Conservation (phyloP, 306 rosid genomes). For the Medicago ruthenica region DNA sequence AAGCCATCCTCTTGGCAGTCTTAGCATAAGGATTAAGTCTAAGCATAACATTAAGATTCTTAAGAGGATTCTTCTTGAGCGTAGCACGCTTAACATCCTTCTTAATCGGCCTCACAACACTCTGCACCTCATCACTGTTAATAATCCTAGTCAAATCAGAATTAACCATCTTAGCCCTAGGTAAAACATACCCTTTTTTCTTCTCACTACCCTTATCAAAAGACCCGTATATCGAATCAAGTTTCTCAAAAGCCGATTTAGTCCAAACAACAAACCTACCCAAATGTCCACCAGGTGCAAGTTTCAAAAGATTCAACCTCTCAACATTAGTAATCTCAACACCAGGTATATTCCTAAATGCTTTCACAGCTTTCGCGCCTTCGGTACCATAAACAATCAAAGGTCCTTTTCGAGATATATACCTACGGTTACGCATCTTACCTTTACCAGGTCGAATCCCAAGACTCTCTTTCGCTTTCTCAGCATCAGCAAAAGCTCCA, state of each 20-base stretch:
- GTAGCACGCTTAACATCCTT: slow-evolving; percentile 14
- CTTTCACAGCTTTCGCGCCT: not conserved
- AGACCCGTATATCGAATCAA: slow-evolving; percentile 9
- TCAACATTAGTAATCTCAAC: slow-evolving; percentile 11
- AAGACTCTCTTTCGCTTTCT: slow-evolving; percentile 75
- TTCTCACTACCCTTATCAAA: slow-evolving; percentile 23
- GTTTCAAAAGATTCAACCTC: slow-evolving; percentile 6
- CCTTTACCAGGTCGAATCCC: slow-evolving; percentile 23
- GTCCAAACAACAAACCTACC: slow-evolving; percentile 28
- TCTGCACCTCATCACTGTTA: slow-evolving; percentile 17
- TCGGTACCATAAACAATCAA: slow-evolving; percentile 11
- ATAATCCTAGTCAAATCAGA: slow-evolving; percentile 27
- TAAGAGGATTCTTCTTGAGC: slow-evolving; percentile 26
- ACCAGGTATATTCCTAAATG: slow-evolving; percentile 15
- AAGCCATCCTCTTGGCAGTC: slow-evolving; percentile 24
- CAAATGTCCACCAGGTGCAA: slow-evolving; percentile 22
- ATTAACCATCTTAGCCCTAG: slow-evolving; percentile 14
- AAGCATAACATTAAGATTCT: slow-evolving; percentile 28
- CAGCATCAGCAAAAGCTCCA: slow-evolving; percentile 72
- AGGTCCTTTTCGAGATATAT: not conserved
- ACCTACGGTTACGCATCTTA: slow-evolving; percentile 1
- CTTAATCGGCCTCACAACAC: slow-evolving; percentile 24
- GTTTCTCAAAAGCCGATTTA: slow-evolving; percentile 17
- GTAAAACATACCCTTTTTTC: slow-evolving; percentile 6
- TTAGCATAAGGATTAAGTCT: slow-evolving; percentile 23